A percentile compares a stretch with the other conserved stretches of the same genome.
phyloP scores from a whole-genome alignment of 2,329 filamentous ascomycete species.

The Phoma sp. region DNA sequence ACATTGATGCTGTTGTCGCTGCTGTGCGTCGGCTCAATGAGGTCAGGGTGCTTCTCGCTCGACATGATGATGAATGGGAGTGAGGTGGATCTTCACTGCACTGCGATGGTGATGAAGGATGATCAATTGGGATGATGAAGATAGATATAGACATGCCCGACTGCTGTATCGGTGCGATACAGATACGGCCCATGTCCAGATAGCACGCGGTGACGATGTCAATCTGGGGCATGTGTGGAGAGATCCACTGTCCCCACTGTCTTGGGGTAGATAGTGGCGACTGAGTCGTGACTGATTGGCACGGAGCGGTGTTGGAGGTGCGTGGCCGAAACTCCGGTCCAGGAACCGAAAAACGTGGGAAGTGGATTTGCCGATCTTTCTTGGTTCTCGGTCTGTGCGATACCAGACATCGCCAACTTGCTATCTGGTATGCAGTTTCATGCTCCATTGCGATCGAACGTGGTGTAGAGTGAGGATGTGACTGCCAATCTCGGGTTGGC shows the following conservation, averaged over 20 bases:
- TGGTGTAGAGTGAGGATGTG: too few species aligned
- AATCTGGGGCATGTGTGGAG: constrained; percentile 32
- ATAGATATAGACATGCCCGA: constrained; percentile 7
- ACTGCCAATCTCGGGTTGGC: neutral
- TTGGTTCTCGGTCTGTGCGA: neutral
- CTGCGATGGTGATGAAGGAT: constrained; percentile 2
- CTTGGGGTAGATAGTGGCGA: constrained; percentile 29
- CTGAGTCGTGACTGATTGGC: neutral
- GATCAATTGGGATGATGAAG: constrained; percentile 1
- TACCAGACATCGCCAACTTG: neutral
- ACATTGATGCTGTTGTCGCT: constrained; percentile 29
- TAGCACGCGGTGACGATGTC: constrained; percentile 18
- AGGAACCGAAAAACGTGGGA: constrained; percentile 7
- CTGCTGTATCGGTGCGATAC: neutral
- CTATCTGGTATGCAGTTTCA: neutral
- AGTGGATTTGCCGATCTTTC: constrained; percentile 4
- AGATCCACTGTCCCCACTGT: constrained; percentile 23
- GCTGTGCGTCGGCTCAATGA: constrained; percentile 30
- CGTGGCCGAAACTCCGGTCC: constrained; percentile 3
- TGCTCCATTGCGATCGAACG: neutral
- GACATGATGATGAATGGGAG: constrained; percentile 28
- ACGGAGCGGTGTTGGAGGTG: constrained; percentile 12
- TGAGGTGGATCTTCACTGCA: neutral
- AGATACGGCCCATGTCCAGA: constrained; percentile 18
- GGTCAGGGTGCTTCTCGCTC: constrained; percentile 34